Base-by-base conservation (phyloP, 331 rosid species). In the Malus hybrid region DNA sequence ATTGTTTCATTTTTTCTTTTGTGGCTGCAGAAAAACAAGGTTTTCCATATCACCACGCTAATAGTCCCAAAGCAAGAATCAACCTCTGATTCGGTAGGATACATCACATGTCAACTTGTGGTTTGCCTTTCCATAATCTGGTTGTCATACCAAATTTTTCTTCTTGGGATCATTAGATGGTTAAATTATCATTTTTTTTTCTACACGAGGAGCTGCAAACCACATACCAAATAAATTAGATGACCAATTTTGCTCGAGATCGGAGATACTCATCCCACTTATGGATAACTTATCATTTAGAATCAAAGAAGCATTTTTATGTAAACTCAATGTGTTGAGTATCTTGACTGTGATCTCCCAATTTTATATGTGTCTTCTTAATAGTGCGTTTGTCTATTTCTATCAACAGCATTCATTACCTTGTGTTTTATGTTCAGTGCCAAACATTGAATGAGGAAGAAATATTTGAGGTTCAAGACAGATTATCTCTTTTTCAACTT, bases 51-150 rank as follows among this genome's bases (percentile, higher is more conserved):
- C 73, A 89, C 97, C 55, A 92, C 97, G 7, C 97, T 95, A 44
- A 92, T 95, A 74, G 85, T 95, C 70, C 99, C 99, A 52, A 95
- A 95, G 96, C 99, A 92, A 81, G 99, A 95, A 73, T 88, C 99
- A 29, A 95, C 98, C 54, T 87, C 99, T 73, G 99, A 95, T 87
- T 89, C 96, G 80, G 99, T 95, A 88, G 86, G 96, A 82, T 67
- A 42, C 73, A 36, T 67, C 46, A 27, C 52, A 52, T 77, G 66
- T 60, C 24, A 20, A 34, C 33, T 65, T 65, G 22, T 36, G 50
- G 42, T 24, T 59, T 29, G 32, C 39, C 14, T 48, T 61, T 48
- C 61, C 44, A 4, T 33, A 61, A 69, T 28, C 70, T 3, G 5
- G 20, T 68, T 50, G 28, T 66, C 18, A 5, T 32, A 29, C 7